Evolutionary conservation across 1,284 basidiomycete genomes (phyloP).

Genomic region (Heterobasidion annosum): DNA sequence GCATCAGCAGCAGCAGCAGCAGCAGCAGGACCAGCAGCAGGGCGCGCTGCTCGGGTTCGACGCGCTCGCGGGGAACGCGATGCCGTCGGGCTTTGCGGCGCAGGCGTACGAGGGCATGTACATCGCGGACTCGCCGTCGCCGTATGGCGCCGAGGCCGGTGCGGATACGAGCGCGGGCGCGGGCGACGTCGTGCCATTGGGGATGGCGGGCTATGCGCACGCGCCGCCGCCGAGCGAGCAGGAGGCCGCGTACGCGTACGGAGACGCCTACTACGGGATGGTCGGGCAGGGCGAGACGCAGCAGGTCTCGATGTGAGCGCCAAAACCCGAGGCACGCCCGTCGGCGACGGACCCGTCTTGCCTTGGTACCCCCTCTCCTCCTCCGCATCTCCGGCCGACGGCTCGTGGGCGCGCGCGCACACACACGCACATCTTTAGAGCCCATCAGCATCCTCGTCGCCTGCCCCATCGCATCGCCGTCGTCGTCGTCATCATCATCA

Average conservation of each 20-base stretch:
- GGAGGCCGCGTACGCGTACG: background rate
- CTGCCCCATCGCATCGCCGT: too few relatives aligned
- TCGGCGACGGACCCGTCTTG: too few relatives aligned
- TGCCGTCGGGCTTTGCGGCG: background rate
- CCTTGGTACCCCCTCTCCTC: too few relatives aligned
- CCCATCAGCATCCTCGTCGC: too few relatives aligned
- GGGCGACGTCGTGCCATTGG: background rate
- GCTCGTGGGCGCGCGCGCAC: too few relatives aligned
- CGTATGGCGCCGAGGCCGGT: background rate
- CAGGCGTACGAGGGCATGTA: background rate
- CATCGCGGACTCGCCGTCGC: background rate
- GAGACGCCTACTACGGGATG: background rate
- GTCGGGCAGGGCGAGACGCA: constrained; percentile 1
- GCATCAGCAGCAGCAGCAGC: constrained; percentile 11
- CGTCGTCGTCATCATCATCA: too few relatives aligned
- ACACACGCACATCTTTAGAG: too few relatives aligned
- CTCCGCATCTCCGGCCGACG: too few relatives aligned
- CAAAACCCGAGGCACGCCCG: background rate
- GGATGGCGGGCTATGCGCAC: background rate
- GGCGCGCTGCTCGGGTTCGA: background rate
- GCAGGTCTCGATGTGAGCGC: constrained; percentile 11
- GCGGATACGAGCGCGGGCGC: too few relatives aligned
- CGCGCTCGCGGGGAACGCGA: background rate
- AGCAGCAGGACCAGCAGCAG: constrained; percentile 3
- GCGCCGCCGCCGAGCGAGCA: background rate